A percentile compares a stretch with the other conserved stretches of the same genome.
phyloP scores from a whole-genome alignment of 768 basidiomycete species.

The Tylopilus balloui region DNA sequence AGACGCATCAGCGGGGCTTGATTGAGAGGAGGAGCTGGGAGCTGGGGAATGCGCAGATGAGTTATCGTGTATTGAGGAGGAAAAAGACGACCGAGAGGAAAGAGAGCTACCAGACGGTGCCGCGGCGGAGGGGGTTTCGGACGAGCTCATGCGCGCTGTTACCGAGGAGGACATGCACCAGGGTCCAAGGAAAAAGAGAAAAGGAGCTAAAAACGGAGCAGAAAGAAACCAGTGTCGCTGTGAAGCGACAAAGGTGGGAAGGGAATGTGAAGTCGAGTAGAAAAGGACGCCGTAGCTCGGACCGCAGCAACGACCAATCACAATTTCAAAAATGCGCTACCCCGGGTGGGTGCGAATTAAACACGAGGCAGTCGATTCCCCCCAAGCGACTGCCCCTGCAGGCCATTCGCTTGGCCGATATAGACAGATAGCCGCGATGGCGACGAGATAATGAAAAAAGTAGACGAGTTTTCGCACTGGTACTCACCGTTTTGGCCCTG shows the following conservation, averaged over 20 bases:
- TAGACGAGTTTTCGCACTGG: neutral
- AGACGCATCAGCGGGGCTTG: neutral
- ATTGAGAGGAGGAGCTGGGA: neutral
- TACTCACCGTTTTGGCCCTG: neutral
- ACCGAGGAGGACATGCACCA: conserved; percentile 20
- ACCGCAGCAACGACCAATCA: neutral
- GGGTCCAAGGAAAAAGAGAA: neutral
- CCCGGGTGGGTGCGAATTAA: neutral
- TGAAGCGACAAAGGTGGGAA: neutral
- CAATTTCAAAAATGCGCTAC: neutral
- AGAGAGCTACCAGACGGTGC: conserved; percentile 16
- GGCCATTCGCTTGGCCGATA: neutral
- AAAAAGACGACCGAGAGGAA: conserved; percentile 8
- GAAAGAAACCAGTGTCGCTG: neutral
- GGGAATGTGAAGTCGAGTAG: neutral
- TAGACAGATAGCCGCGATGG: neutral
- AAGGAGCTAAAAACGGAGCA: neutral
- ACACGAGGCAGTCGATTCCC: neutral
- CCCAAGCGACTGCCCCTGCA: neutral
- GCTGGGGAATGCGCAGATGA: conserved; percentile 10
- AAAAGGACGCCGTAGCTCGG: neutral
- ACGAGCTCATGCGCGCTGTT: neutral
- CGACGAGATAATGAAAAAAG: neutral
- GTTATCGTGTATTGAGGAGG: conserved; percentile 12
- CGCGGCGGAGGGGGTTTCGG: neutral